A percentile compares a stretch with the other conserved stretches of the same genome.
These are phyloP conservation scores for Lactarius vividus DNA, from an alignment of 768 basidiomycete species.

Conservation along the genomic window DNA sequence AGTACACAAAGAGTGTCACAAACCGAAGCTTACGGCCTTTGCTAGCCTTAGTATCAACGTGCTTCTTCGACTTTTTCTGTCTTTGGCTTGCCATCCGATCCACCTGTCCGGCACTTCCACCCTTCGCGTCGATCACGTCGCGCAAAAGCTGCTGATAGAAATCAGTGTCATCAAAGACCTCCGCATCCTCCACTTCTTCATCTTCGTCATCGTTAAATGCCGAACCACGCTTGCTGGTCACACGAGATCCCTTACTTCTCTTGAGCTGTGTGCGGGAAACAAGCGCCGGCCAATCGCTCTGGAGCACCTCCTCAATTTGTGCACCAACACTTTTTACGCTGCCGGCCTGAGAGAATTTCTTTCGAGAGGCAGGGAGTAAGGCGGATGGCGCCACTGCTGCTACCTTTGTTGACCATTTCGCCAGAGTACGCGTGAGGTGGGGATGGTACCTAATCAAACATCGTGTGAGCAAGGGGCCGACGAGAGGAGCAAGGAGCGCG, in stretches of 20 bases:
- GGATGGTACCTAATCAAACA: constrained; percentile 53
- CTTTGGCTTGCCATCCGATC: constrained; percentile 67
- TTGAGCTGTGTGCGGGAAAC: constrained; percentile 61
- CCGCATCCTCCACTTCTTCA: constrained; percentile 38
- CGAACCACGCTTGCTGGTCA: constrained; percentile 31
- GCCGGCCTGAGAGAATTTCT: constrained; percentile 49
- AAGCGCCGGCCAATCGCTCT: constrained; percentile 51
- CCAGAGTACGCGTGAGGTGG: constrained; percentile 70
- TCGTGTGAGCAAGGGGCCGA: constrained; percentile 17
- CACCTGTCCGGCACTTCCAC: constrained; percentile 39
- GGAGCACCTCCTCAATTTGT: constrained; percentile 72
- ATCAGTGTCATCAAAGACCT: constrained; percentile 84
- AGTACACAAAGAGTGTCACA: constrained; percentile 29
- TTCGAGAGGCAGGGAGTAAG: constrained; percentile 66
- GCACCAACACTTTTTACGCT: constrained; percentile 62
- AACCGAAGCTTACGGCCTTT: constrained; percentile 92
- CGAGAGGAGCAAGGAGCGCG: not conserved
- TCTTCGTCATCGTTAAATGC: constrained; percentile 35
- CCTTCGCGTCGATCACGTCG: constrained; percentile 79
- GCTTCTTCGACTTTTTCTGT: constrained; percentile 63
- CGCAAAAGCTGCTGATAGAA: constrained; percentile 91
- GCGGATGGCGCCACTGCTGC: constrained; percentile 85
- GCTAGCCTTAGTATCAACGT: constrained; percentile 91
- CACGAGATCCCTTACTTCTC: constrained; percentile 48
- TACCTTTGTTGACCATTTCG: constrained; percentile 96